Base-by-base conservation (phyloP, 2,329 filamentous ascomycete species). In the Fusarium sp. region DNA sequence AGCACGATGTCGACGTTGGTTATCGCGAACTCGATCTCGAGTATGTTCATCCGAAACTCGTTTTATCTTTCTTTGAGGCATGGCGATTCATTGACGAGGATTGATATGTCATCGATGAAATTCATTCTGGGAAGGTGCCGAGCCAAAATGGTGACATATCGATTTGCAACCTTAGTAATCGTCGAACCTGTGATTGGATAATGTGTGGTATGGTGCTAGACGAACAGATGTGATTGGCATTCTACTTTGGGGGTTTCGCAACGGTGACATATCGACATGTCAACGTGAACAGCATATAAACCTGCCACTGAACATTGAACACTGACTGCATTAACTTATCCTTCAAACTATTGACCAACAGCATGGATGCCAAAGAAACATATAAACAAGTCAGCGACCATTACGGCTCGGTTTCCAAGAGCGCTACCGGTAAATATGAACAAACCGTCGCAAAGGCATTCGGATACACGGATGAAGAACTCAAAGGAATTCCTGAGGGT, bases 401-500 rank as follows among this genome's bases (percentile, higher is more conserved):
- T 3, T 65, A 65, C 3, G 46, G 46, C 0, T 52, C 16, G 6
- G 46, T 62, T 9, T 48, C 53, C 5, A 20, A 52, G 2, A n/a
- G 13, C 3, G 22, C 41, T 9, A 29, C 13, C 2, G 16, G 16
- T 0, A 16, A 8, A 3, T 52, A 65, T 11, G 64, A 34, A 8
- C 34, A 43, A 5, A 44, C 55, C 1, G 38, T 65, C 5, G 62
- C 62, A 3, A 65, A 52, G 38, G 60, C 53, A 2, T 65, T 65
- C 3, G 62, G 60, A 3, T 65, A 65, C 29, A 65, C 53, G 1
- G 15, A 53, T 1, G 32, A 65, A 9, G 62, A 65, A 4, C 62
- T 65, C 3, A 18, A 29, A 3, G 49, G 24, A 0, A 38, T 65
- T 13, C 60, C 62, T 1, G 41, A 59, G 0, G 46, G 22, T 6